Conservation (phyloP, 2,329 filamentous ascomycete genomes). For the Talaromyces sp. region DNA sequence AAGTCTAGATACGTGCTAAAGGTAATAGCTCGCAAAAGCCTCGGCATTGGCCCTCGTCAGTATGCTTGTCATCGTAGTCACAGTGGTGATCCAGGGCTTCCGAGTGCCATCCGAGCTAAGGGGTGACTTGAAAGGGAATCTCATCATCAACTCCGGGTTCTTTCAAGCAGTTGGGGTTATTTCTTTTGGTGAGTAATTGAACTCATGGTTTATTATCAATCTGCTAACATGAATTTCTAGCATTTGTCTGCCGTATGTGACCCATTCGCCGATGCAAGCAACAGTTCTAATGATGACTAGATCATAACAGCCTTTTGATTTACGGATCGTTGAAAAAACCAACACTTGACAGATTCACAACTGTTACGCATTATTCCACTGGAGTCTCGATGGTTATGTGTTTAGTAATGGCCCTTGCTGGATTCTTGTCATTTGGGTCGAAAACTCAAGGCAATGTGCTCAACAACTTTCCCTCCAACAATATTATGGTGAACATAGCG, state of each 20-base stretch:
- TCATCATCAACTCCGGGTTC: slow-evolving; percentile 81
- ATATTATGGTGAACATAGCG: slow-evolving; percentile 90
- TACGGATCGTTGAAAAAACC: slow-evolving; percentile 93
- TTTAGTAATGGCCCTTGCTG: slow-evolving; percentile 78
- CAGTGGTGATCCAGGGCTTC: slow-evolving; percentile 79
- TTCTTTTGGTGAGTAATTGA: slow-evolving; percentile 70
- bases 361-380: slow-evolving; percentile 91
- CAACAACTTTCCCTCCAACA: slow-evolving; percentile 93
- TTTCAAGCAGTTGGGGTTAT: slow-evolving; percentile 98
- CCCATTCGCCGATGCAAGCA: neutral
- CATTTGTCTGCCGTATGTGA: slow-evolving; percentile 63
- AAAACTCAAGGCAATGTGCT: slow-evolving; percentile 91
- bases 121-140: slow-evolving; percentile 66
- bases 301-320: slow-evolving; percentile 96
- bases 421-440: slow-evolving; percentile 91
- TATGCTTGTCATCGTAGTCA: slow-evolving; percentile 86
- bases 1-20: slow-evolving; percentile 30
- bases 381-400: slow-evolving; percentile 88
- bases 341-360: slow-evolving; percentile 90
- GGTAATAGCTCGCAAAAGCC: slow-evolving; percentile 78
- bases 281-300: slow-evolving; percentile 34
- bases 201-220: slow-evolving; percentile 4
- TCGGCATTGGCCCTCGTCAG: slow-evolving; percentile 88
- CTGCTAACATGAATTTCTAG: slow-evolving; percentile 38
- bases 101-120: slow-evolving; percentile 68